Conservation (phyloP, 345 rosid species). For the Pseudoturritis turrita region DNA sequence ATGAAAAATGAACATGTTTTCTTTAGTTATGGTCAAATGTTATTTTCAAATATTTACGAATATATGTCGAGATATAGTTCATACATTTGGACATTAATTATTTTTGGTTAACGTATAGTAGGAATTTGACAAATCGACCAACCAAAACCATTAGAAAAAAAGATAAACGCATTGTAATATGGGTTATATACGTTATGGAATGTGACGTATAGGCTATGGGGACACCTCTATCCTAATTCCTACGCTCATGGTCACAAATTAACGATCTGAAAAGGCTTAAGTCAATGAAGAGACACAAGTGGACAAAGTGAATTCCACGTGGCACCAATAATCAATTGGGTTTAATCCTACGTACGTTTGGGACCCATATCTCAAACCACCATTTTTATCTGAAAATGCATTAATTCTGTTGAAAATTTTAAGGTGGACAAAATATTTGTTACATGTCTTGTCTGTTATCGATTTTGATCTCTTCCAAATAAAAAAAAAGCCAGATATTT, state of each 20-base stretch:
- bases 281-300: conserved; percentile 24
- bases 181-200: conserved; percentile 4
- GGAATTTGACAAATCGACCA: conserved; percentile 8
- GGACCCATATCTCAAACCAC: conserved; percentile 11
- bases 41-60: background rate
- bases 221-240: conserved; percentile 9
- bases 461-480: background rate
- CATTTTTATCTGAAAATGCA: background rate
- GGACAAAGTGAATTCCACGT: conserved; percentile 24
- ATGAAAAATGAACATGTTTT: no score
- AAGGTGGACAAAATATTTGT: conserved; percentile 22
- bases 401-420: background rate
- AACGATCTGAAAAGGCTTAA: conserved; percentile 5
- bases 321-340: conserved; percentile 13
- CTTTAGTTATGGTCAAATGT: background rate
- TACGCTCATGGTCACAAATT: conserved; percentile 23
- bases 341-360: conserved; percentile 12
- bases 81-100: background rate
- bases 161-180: background rate
- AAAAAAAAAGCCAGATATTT: background rate
- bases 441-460: conserved; percentile 12
- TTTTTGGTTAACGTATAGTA: background rate
- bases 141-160: conserved; percentile 11
- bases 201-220: conserved; percentile 1
- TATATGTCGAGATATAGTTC: background rate